Evolutionary conservation across 352 stramenopile species (phyloP).

Genomic region (Phytophthora ohioensis): DNA sequence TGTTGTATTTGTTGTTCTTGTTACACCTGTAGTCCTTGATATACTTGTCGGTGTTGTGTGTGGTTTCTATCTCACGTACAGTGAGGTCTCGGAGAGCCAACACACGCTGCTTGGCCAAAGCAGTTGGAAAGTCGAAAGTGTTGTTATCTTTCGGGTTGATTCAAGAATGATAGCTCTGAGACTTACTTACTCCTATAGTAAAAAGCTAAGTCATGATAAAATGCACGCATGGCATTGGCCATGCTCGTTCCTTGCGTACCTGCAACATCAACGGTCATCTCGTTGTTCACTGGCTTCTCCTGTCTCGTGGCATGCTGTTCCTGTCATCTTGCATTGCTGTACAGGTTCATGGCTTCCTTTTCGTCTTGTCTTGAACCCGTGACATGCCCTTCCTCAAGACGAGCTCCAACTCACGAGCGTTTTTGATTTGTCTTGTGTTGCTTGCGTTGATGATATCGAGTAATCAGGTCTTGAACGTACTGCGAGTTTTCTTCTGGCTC

Average conservation of each 20-base stretch:
- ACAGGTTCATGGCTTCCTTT: too few relatives aligned
- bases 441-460: too few relatives aligned
- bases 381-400: too few relatives aligned
- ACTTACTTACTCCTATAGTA: constrained; percentile 1
- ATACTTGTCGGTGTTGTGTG: too few relatives aligned
- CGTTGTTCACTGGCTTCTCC: constrained; percentile 2
- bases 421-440: too few relatives aligned
- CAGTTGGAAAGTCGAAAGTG: constrained; percentile 4
- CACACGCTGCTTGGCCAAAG: constrained; percentile 17
- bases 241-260: constrained; percentile 4
- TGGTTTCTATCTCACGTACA: too few relatives aligned
- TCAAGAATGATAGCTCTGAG: constrained; percentile 20
- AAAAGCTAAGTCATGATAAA: constrained; percentile 23
- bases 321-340: too few relatives aligned
- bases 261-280: constrained; percentile 2
- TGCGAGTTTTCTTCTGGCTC: neutral
- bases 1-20: too few relatives aligned
- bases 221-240: constrained; percentile 15
- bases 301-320: neutral
- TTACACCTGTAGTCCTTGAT: too few relatives aligned
- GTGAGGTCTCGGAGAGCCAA: constrained; percentile 17
- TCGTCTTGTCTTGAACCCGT: too few relatives aligned
- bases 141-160: constrained; percentile 12
- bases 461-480: too few relatives aligned
- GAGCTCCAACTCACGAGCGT: too few relatives aligned